Evolutionary conservation across 768 basidiomycete genomes (phyloP).

Genomic region (Pilatotrama ljubarskyi): DNA sequence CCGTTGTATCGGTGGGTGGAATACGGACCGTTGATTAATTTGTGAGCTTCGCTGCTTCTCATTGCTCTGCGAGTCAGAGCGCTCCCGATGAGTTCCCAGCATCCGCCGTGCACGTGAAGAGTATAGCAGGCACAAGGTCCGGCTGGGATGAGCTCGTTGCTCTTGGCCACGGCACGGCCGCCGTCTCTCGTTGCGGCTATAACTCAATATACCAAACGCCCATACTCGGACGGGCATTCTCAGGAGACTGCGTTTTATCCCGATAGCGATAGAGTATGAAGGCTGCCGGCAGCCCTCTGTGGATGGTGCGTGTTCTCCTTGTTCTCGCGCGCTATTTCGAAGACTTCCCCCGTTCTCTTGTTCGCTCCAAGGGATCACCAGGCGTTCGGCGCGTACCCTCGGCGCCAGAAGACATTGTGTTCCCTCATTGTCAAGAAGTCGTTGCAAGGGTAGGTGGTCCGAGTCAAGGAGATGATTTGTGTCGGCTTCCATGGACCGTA

Average conservation of each 20-base stretch:
- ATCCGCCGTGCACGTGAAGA: not conserved
- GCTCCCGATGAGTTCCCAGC: conserved; percentile 3
- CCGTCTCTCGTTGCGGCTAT: not conserved
- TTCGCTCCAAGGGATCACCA: not conserved
- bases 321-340: conserved; percentile 5
- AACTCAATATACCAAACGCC: not conserved
- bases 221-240: not conserved
- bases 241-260: not conserved
- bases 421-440: not conserved
- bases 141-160: not conserved
- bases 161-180: not conserved
- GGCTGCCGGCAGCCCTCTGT: not conserved
- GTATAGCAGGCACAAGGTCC: not conserved
- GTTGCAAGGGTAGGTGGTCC: not conserved
- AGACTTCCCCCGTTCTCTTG: not conserved
- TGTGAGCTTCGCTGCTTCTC: not conserved
- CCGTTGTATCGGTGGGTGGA: not conserved
- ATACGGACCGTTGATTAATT: not conserved
- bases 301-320: not conserved
- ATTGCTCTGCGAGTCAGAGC: not conserved
- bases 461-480: not conserved
- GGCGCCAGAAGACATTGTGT: not conserved
- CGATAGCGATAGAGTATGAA: conserved; percentile 12
- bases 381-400: conserved; percentile 2
- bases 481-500: not conserved